phyloP scores from a whole-genome alignment of 202 grass and related monocot species.

The Hordeum pubiflorum region DNA sequence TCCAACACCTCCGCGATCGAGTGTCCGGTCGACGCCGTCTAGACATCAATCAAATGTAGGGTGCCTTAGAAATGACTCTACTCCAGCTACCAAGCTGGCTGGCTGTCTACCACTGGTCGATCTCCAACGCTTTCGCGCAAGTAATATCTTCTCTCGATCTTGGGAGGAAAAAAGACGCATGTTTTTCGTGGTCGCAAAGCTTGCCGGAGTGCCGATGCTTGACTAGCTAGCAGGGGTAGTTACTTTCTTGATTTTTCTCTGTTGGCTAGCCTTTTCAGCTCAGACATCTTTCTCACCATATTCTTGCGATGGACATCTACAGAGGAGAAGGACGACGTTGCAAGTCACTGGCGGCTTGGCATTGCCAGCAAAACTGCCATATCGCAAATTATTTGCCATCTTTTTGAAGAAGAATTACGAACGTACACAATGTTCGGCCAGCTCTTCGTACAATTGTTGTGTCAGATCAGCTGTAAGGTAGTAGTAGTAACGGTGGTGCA shows the following conservation, averaged over 20 bases:
- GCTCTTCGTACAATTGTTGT: background rate
- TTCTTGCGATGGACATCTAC: background rate
- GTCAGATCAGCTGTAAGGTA: background rate
- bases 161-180: background rate
- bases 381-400: background rate
- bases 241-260: background rate
- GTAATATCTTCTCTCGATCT: too few relatives aligned
- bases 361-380: conserved; percentile 12
- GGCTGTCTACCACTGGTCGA: background rate
- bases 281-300: conserved; percentile 24
- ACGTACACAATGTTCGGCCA: too few relatives aligned
- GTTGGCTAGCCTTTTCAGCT: conserved; percentile 5
- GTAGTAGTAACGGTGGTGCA: background rate
- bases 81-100: background rate
- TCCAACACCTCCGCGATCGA: background rate
- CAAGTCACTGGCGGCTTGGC: conserved; percentile 1
- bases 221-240: background rate
- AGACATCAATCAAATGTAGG: conserved; percentile 1
- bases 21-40: background rate
- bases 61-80: conserved; percentile 32
- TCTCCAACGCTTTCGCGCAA: background rate
- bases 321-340: background rate
- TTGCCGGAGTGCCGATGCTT: background rate
- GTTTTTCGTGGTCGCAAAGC: conserved; percentile 10
- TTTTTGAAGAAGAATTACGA: background rate